Evolutionary conservation across 495 filamentous ascomycete genomes (phyloP).

Genomic region (Haplographium delicatum): DNA sequence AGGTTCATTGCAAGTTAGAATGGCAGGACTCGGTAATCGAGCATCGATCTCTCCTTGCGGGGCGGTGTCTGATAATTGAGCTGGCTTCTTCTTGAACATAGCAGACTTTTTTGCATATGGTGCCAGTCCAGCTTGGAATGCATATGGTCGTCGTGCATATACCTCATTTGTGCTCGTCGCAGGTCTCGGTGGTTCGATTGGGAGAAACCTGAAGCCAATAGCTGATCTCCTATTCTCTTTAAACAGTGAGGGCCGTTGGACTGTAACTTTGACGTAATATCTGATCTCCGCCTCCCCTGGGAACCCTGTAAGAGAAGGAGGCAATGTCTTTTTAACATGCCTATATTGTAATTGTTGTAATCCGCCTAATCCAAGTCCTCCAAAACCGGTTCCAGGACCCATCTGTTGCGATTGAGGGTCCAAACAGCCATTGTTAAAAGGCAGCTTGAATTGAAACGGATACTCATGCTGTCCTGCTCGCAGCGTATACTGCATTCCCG

Average conservation of each 20-base stretch:
- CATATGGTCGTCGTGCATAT: conserved; percentile 74
- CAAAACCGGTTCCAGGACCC: conserved; percentile 29
- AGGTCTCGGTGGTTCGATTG: conserved; percentile 82
- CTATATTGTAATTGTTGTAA: conserved; percentile 42
- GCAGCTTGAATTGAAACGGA: conserved; percentile 91
- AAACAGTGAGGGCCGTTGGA: conserved; percentile 75
- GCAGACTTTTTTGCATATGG: conserved; percentile 40
- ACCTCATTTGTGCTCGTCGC: conserved; percentile 66
- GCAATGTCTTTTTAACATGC: conserved; percentile 84
- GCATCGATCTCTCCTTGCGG: conserved; percentile 63
- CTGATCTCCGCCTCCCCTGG: conserved; percentile 79
- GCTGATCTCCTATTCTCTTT: conserved; percentile 74
- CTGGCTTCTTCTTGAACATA: conserved; percentile 40
- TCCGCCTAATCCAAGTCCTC: conserved; percentile 32
- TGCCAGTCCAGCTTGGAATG: conserved; percentile 51
- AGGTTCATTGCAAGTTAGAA: conserved; percentile 82
- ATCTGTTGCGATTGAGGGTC: conserved; percentile 40
- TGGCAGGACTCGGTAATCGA: conserved; percentile 79
- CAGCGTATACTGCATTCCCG: conserved; percentile 66
- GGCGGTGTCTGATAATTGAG: conserved; percentile 19
- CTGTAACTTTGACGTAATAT: conserved; percentile 90
- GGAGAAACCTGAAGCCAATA: conserved; percentile 72
- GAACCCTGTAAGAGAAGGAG: conserved; percentile 79
- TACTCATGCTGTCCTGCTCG: conserved; percentile 78
- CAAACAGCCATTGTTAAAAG: conserved; percentile 86